Evolutionary conservation across 148 eudicot genomes (phyloP).

Genomic region (Suaeda aralocaspica): DNA sequence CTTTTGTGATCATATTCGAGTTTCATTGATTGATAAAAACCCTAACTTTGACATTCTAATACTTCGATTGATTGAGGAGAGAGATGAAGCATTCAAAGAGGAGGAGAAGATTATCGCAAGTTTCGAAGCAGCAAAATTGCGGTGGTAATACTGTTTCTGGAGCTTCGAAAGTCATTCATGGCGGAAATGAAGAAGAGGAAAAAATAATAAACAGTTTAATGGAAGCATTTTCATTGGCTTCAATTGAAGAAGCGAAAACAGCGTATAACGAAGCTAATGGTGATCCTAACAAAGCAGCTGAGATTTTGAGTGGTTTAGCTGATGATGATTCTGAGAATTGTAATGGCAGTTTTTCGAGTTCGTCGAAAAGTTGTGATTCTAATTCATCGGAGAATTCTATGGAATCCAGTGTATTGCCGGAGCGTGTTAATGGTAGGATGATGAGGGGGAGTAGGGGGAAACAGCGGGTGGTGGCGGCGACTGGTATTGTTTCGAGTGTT

Average conservation of each 20-base stretch:
- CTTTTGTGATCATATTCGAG: neutral
- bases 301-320: constrained; percentile 38
- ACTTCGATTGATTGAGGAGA: neutral
- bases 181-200: constrained; percentile 25
- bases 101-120: constrained; percentile 44
- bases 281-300: constrained; percentile 57
- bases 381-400: constrained; percentile 33
- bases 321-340: constrained; percentile 31
- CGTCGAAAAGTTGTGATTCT: constrained; percentile 29
- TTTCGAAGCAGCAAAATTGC: constrained; percentile 26
- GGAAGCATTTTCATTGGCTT: constrained; percentile 57
- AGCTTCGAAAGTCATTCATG: neutral
- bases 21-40: neutral
- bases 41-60: neutral
- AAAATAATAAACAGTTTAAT: constrained; percentile 34
- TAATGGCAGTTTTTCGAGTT: constrained; percentile 50
- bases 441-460: constrained; percentile 42
- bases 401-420: constrained; percentile 12
- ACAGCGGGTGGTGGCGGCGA: constrained; percentile 58
- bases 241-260: constrained; percentile 54
- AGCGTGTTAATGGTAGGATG: constrained; percentile 12
- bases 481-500: constrained; percentile 64
- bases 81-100: constrained; percentile 60
- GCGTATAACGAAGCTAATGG: constrained; percentile 56
- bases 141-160: constrained; percentile 7